phyloP scores from a whole-genome alignment of 2,329 filamentous ascomycete species.

The Emergomyces orientalis region DNA sequence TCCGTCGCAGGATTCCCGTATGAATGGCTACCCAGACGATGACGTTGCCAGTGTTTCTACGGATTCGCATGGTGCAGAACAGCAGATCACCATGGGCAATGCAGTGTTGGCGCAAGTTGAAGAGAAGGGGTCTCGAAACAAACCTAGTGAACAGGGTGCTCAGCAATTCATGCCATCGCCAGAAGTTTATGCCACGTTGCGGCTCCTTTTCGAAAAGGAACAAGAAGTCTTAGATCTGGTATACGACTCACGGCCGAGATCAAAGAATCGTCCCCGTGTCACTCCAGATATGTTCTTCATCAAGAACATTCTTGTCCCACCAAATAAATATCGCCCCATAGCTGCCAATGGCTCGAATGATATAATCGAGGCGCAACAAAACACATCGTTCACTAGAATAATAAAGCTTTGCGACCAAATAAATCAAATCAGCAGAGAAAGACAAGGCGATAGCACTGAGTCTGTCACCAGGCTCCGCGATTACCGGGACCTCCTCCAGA shows the following conservation, averaged over 20 bases:
- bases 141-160: constrained; percentile 27
- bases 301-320: constrained; percentile 74
- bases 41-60: constrained; percentile 49
- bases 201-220: constrained; percentile 76
- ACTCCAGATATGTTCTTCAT: constrained; percentile 91
- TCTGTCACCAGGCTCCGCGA: constrained; percentile 46
- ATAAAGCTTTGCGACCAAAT: constrained; percentile 65
- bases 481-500: constrained; percentile 68
- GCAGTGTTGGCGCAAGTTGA: constrained; percentile 31
- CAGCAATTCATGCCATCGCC: constrained; percentile 74
- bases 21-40: constrained; percentile 19
- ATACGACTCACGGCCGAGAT: constrained; percentile 65
- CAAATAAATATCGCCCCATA: constrained; percentile 84
- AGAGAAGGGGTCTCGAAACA: constrained; percentile 26
- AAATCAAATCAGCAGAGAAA: constrained; percentile 62
- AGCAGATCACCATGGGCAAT: constrained; percentile 48
- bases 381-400: constrained; percentile 77
- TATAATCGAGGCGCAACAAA: constrained; percentile 81
- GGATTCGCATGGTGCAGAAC: constrained; percentile 48
- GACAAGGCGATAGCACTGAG: constrained; percentile 43
- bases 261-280: constrained; percentile 50
- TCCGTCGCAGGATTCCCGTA: constrained; percentile 11
- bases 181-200: constrained; percentile 72
- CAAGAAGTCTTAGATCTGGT: constrained; percentile 74
- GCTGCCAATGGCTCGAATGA: constrained; percentile 70